These are phyloP conservation scores for Trametes sp. DNA, from an alignment of 1,284 basidiomycete genomes.

Conservation along the genomic window DNA sequence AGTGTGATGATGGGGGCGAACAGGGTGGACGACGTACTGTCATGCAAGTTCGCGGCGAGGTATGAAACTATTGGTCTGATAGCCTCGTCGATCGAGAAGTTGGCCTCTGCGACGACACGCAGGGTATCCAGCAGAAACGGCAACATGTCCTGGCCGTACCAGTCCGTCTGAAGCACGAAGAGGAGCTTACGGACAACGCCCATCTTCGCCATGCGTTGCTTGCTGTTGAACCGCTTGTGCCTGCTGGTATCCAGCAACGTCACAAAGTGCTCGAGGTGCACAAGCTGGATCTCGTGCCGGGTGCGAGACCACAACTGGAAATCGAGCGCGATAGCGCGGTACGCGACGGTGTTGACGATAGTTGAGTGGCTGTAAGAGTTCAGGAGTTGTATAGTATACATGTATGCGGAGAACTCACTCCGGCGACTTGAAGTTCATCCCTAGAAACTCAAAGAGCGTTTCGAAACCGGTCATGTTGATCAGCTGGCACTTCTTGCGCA, in stretches of 20 bases:
- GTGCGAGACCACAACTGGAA: slow-evolving; percentile 90
- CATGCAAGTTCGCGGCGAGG: slow-evolving; percentile 83
- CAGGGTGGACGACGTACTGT: slow-evolving; percentile 52
- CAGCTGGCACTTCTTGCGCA: slow-evolving; percentile 76
- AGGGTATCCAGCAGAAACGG: slow-evolving; percentile 68
- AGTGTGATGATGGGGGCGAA: background rate
- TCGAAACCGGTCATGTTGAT: slow-evolving; percentile 83
- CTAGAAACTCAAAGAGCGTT: slow-evolving; percentile 84
- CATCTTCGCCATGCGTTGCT: slow-evolving; percentile 73
- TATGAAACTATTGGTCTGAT: slow-evolving; percentile 90
- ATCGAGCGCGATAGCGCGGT: slow-evolving; percentile 85
- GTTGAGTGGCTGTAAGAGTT: slow-evolving; percentile 70
- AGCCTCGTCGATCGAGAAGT: slow-evolving; percentile 73
- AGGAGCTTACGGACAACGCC: slow-evolving; percentile 80
- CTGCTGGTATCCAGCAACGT: slow-evolving; percentile 77
- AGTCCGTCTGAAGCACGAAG: slow-evolving; percentile 81
- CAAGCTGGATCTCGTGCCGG: slow-evolving; percentile 70
- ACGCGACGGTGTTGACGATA: slow-evolving; percentile 84
- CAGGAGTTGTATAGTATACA: slow-evolving; percentile 8
- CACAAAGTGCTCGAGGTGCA: slow-evolving; percentile 84
- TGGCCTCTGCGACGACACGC: slow-evolving; percentile 60
- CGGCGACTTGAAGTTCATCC: slow-evolving; percentile 82
- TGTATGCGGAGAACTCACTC: slow-evolving; percentile 60
- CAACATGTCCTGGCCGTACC: slow-evolving; percentile 67
- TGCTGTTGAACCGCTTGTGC: slow-evolving; percentile 77